These are phyloP conservation scores for Saccharomyces pastorianus DNA, from an alignment of 1,139 yeast genomes.

Conservation along the genomic window DNA sequence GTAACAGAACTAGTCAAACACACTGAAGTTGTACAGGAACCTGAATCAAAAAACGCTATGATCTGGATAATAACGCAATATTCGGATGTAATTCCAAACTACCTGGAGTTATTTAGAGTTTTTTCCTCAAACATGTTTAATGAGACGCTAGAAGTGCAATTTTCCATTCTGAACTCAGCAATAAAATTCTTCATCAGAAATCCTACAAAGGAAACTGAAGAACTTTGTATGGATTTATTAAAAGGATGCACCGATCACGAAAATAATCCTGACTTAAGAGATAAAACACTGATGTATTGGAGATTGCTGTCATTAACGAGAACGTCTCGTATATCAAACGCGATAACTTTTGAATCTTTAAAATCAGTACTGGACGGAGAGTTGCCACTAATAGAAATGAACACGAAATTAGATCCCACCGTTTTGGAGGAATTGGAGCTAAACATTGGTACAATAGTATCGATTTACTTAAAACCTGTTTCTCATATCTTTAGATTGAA, in stretches of 20 bases:
- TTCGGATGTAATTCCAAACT: constrained; percentile 33
- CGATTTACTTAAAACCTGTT: constrained; percentile 78
- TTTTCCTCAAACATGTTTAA: constrained; percentile 35
- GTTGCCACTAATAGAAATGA: constrained; percentile 59
- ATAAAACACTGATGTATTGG: constrained; percentile 83
- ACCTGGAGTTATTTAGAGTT: constrained; percentile 17
- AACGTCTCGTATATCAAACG: constrained; percentile 5
- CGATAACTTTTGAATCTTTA: constrained; percentile 17
- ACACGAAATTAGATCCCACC: constrained; percentile 61
- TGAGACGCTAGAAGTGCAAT: constrained; percentile 58
- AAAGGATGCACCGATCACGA: constrained; percentile 69
- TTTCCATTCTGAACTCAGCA: constrained; percentile 63
- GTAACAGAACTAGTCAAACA: constrained; percentile 31
- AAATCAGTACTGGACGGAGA: constrained; percentile 52
- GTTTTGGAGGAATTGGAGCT: constrained; percentile 76
- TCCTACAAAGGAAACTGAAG: constrained; percentile 48
- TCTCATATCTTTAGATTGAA: constrained; percentile 67
- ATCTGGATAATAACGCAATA: constrained; percentile 82
- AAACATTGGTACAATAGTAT: constrained; percentile 73
- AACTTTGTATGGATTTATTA: constrained; percentile 49
- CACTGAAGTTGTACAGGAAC: constrained; percentile 51
- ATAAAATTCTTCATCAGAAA: constrained; percentile 57
- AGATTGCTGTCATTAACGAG: constrained; percentile 51
- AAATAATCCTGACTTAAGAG: constrained; percentile 76
- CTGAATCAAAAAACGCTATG: constrained; percentile 71